Base-by-base conservation (phyloP, 2,329 filamentous ascomycete genomes). In the Colletotrichum tamarilloi region DNA sequence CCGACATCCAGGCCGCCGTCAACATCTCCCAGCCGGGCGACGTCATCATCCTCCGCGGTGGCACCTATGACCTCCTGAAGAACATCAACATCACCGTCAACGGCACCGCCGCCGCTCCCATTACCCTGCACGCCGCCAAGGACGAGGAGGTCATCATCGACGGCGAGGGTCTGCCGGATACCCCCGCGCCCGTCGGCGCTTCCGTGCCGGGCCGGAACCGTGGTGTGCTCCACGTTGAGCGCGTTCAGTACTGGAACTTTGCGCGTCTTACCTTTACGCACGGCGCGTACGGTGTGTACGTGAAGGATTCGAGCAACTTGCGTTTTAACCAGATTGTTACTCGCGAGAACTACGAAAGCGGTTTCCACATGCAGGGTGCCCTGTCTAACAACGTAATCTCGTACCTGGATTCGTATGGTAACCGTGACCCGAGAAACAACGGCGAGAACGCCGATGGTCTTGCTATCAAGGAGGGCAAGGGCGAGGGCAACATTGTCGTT, bases 51-150 rank as follows among this genome's bases (percentile, higher is more conserved):
- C 70, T 81, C 30, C 78, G 80, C 35, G 81, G 81, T 62, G 81
- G 81, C 0, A 65, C 75, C n/a, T 88, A 87, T 76, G 78, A 80
- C 28, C 83, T 82, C 0, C 83, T 83, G 0, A 82, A 80, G 38
- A 87, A 87, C 76, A 86, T 88, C 57, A 85, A 87, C 75, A 81
- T 88, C 76, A 84, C 79, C 46, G 84, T 83, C 59, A 83, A 81
- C 49, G 86, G 86, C 49, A 85, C 81, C 1, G 76, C 78, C 14
- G 78, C 81, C 0, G 77, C 80, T 0, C 85, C 84, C 0, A 84
- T 84, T 58, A 85, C 84, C 0, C 77, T 87, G n/a, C 78, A 79
- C 7, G 79, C 85, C 0, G 87, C 86, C 64, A 77, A 80, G 7
- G 77, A 76, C 5, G 86, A 87, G 73, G 82, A 82, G 38, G 85